These are phyloP conservation scores for Panicum hallii DNA, from an alignment of 202 grass and related monocot genomes.

Conservation along the genomic window DNA sequence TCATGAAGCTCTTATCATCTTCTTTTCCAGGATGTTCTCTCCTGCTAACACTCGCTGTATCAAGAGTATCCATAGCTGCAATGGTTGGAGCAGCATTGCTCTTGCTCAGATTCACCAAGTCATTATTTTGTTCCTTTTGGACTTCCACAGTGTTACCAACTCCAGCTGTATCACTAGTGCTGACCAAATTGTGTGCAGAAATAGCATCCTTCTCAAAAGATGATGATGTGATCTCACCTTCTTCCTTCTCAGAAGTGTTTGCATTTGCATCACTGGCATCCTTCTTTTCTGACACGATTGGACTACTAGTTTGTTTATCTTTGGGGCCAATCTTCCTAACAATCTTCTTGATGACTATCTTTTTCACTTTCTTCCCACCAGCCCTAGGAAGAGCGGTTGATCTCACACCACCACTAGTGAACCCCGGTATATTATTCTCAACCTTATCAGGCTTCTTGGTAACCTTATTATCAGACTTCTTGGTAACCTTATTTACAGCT, in stretches of 20 bases:
- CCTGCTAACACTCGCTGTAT: slow-evolving; percentile 18
- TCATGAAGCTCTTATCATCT: slow-evolving; percentile 18
- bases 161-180: slow-evolving; percentile 47
- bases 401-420: slow-evolving; percentile 36
- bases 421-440: slow-evolving; percentile 34
- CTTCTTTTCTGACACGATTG: slow-evolving; percentile 48
- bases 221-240: slow-evolving; percentile 60
- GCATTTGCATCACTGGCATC: slow-evolving; percentile 32
- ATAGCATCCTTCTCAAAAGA: slow-evolving; percentile 50
- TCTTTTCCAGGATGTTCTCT: slow-evolving; percentile 45
- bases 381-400: slow-evolving; percentile 11
- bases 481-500: slow-evolving; percentile 40
- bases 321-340: slow-evolving; percentile 53
- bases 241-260: slow-evolving; percentile 64
- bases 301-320: slow-evolving; percentile 48
- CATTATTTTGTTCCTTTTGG: slow-evolving; percentile 38
- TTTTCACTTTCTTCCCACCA: slow-evolving; percentile 64
- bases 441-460: slow-evolving; percentile 39
- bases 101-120: slow-evolving; percentile 29
- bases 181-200: slow-evolving; percentile 50
- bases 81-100: slow-evolving; percentile 36
- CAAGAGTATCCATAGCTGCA: slow-evolving; percentile 5
- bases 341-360: slow-evolving; percentile 70
- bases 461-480: slow-evolving; percentile 39
- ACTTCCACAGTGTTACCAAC: slow-evolving; percentile 19